Evolutionary conservation across 768 basidiomycete species (phyloP), one percentile per base, ranked within the genome.

Genomic region (Asterophora lycoperdoides): DNA sequence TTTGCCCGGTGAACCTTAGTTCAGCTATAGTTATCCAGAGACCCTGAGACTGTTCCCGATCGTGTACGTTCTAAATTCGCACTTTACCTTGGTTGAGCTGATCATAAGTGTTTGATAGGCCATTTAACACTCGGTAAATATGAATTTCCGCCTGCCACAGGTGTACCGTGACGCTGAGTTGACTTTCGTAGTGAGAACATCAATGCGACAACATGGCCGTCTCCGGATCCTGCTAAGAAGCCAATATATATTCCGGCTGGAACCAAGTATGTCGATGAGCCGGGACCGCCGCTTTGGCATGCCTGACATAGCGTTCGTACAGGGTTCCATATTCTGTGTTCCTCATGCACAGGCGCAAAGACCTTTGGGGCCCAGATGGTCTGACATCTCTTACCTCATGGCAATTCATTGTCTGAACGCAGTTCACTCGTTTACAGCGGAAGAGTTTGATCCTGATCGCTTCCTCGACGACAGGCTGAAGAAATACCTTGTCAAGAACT

Each of bases 351-450:
- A 68, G 84, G 32, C 71, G 82, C 41, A 76, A 69, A 41, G 81
- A 83, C 46, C 73, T 83, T 1, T 88, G 84, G 84, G 84, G 84
- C 6, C 83, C 84, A 8, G 84, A 85, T 60, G 83, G 82, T 81
- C 60, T 17, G 62, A 47, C 18, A 6, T 41, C 48, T 46, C 6
- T 15, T 9, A n/a, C 28, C 19, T 6, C 20, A 2, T 13, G n/a
- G 14, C 13, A 3, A 14, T 20, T 19, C 6, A 4, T 44, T 34
- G 41, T 20, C 15, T 32, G 6, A 36, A 13, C 6, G 14, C 1
- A 18, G 11, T 15, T 23, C 23, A 23, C 3, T 23, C 6, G 23
- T 23, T 23, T 35, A 35, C 51, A 84, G 84, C 84, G 4, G 70
- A 79, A 40, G 74, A 79, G 58, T 86, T 86, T 47, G 84, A 88